Evolutionary conservation across 2,329 filamentous ascomycete genomes (phyloP), one percentile per base, ranked within the genome.

Genomic region (Pseudopyrenochaeta lycopersici): DNA sequence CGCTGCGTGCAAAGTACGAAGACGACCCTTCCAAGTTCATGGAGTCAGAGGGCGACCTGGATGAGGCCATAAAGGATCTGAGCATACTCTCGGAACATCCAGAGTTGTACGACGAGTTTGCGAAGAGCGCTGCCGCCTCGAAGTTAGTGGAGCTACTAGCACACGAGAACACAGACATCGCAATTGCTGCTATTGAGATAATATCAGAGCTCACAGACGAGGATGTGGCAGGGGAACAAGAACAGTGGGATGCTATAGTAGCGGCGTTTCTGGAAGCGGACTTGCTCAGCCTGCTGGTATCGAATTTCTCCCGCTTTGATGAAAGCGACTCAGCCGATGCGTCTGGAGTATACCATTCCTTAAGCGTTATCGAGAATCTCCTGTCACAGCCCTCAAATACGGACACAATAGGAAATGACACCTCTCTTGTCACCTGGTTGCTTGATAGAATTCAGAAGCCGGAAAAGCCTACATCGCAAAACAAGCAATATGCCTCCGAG

Each of bases 151-250:
- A 88, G 1, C 77, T 99, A 46, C 80, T 99, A 43, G 89, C 94
- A 14, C 95, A 99, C 73, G 95, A 99, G 67, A 99, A 99, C 73
- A 94, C 93, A 0, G 95, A 99, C 70, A 96, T 99, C 61, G 92
- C 95, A 10, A 96, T 98, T 66, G 91, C 90, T 59, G 91, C 90
- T 0, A 88, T 97, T 44, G 90, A 98, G 78, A 90, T 97, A 41
- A 86, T 99, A 45, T 88, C 87, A 50, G 95, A 99, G 78, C 80
- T 98, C 63, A 96, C 92, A 12, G 95, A 98, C 67, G 93, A 99
- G 72, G 94, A 98, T 70, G 91, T 97, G 2, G 84, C 88, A 36
- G 91, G 90, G 2, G 87, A 89, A 54, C 88, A 92, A 64, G 86
- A 86, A 49, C 88, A 97, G 67, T 97, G 93, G 92, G 86, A 90